A percentile compares a stretch with the other conserved stretches of the same genome.
Evolutionary conservation across 2,329 filamentous ascomycete species (phyloP).

Genomic region (Neofusicoccum sp.): DNA sequence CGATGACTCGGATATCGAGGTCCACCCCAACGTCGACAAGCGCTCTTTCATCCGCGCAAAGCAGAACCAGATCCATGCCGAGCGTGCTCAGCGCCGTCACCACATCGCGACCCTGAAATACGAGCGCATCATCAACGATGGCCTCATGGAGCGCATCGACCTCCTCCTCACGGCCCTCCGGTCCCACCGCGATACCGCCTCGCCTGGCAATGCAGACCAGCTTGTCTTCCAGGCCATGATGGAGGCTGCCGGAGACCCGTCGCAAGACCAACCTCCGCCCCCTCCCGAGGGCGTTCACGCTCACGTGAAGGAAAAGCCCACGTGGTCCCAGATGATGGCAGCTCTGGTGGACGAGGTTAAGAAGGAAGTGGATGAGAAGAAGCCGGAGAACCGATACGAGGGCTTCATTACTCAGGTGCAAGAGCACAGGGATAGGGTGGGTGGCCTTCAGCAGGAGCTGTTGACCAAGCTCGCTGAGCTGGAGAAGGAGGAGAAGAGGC

Average conservation of each 20-base stretch:
- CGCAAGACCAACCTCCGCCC: slow-evolving; percentile 74
- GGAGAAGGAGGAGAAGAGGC: slow-evolving; percentile 80
- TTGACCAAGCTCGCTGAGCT: slow-evolving; percentile 74
- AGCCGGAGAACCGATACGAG: slow-evolving; percentile 65
- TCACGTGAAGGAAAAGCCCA: slow-evolving; percentile 73
- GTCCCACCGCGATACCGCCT: slow-evolving; percentile 64
- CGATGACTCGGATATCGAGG: slow-evolving; percentile 97
- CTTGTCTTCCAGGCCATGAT: slow-evolving; percentile 88
- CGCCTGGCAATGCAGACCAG: slow-evolving; percentile 66
- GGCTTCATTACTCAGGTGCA: slow-evolving; percentile 79
- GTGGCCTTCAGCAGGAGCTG: slow-evolving; percentile 75
- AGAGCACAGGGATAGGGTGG: slow-evolving; percentile 76
- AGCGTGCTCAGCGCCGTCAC: slow-evolving; percentile 80
- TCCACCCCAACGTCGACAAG: slow-evolving; percentile 99
- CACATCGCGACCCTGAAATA: slow-evolving; percentile 93
- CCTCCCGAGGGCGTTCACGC: slow-evolving; percentile 79
- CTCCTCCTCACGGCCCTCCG: slow-evolving; percentile 74
- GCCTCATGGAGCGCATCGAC: slow-evolving; percentile 81
- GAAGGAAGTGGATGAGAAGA: slow-evolving; percentile 77
- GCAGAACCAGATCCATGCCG: slow-evolving; percentile 93
- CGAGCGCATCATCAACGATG: slow-evolving; percentile 90
- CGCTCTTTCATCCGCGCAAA: slow-evolving; percentile 97
- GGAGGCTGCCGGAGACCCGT: slow-evolving; percentile 71
- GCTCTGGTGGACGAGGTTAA: slow-evolving; percentile 93
- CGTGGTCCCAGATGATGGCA: slow-evolving; percentile 98